These are phyloP conservation scores for Paracoccidioides lutzii DNA, from an alignment of 2,329 filamentous ascomycete genomes.

Conservation along the genomic window DNA sequence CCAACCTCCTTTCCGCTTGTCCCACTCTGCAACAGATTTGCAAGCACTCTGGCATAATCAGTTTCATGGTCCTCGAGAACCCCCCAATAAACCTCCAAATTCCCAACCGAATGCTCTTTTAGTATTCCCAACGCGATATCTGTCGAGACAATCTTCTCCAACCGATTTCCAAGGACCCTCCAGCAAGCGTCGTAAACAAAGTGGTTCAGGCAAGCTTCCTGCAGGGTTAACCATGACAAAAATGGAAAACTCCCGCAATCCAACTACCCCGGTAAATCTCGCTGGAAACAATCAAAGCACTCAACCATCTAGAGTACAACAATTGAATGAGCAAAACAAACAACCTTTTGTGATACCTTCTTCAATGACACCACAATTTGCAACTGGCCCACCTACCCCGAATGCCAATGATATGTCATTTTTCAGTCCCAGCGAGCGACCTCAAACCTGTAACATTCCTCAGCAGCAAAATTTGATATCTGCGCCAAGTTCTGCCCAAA, in stretches of 20 bases:
- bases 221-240: conserved; percentile 69
- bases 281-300: neutral
- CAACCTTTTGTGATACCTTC: conserved; percentile 35
- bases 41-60: conserved; percentile 45
- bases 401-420: conserved; percentile 49
- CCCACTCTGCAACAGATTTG: conserved; percentile 52
- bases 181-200: conserved; percentile 73
- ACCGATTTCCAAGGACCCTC: conserved; percentile 48
- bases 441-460: conserved; percentile 53
- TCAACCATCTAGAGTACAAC: conserved; percentile 5
- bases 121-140: conserved; percentile 44
- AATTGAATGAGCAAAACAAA: conserved; percentile 30
- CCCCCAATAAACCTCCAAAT: conserved; percentile 28
- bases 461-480: conserved; percentile 54
- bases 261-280: neutral
- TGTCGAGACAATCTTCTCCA: conserved; percentile 65
- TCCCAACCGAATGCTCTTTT: conserved; percentile 27
- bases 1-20: conserved; percentile 39
- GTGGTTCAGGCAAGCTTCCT: conserved; percentile 55
- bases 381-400: conserved; percentile 52
- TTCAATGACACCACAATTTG: conserved; percentile 36
- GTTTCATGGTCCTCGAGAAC: conserved; percentile 26
- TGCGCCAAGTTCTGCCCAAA: conserved; percentile 57
- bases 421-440: conserved; percentile 45
- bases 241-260: conserved; percentile 45